Evolutionary conservation across 805 yeast species (phyloP).

Genomic region (Ogataea trehalophila): DNA sequence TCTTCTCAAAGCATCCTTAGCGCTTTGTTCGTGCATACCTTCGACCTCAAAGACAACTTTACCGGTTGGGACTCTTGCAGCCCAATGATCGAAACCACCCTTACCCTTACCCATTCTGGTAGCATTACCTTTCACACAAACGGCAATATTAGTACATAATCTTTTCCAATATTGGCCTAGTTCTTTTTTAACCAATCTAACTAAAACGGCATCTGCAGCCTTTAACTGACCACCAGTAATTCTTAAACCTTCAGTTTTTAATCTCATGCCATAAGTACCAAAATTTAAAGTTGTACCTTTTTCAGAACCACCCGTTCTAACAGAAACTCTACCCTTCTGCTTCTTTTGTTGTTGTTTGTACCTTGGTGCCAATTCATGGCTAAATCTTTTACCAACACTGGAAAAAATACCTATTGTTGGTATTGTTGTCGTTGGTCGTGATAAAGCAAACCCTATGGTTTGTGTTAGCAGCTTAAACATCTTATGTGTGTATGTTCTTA

Average conservation of each 20-base stretch:
- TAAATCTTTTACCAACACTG: conserved; percentile 36
- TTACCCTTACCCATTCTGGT: conserved; percentile 99
- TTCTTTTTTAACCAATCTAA: conserved; percentile 77
- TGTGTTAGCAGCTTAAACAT: neutral
- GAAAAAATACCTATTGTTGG: conserved; percentile 4
- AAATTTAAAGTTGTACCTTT: conserved; percentile 80
- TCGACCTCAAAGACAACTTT: conserved; percentile 82
- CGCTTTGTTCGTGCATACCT: conserved; percentile 78
- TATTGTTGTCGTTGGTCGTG: neutral
- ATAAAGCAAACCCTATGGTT: neutral
- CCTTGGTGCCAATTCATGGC: conserved; percentile 76
- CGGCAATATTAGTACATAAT: conserved; percentile 79
- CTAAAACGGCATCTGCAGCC: conserved; percentile 84
- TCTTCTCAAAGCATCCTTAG: conserved; percentile 83
- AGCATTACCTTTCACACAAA: conserved; percentile 95
- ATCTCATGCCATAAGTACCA: conserved; percentile 82
- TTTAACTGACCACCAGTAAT: conserved; percentile 81
- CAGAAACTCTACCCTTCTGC: conserved; percentile 91
- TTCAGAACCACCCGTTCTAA: conserved; percentile 88
- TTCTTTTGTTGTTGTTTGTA: conserved; percentile 64
- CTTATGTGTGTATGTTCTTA: neutral
- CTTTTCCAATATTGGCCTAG: conserved; percentile 76
- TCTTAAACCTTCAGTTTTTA: conserved; percentile 83
- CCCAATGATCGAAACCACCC: conserved; percentile 97
- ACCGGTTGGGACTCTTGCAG: conserved; percentile 93